A percentile compares a stretch with the other conserved stretches of the same genome.
These are phyloP conservation scores for Metarhizium anisopliae DNA, from an alignment of 2,329 filamentous ascomycete species.

Conservation along the genomic window DNA sequence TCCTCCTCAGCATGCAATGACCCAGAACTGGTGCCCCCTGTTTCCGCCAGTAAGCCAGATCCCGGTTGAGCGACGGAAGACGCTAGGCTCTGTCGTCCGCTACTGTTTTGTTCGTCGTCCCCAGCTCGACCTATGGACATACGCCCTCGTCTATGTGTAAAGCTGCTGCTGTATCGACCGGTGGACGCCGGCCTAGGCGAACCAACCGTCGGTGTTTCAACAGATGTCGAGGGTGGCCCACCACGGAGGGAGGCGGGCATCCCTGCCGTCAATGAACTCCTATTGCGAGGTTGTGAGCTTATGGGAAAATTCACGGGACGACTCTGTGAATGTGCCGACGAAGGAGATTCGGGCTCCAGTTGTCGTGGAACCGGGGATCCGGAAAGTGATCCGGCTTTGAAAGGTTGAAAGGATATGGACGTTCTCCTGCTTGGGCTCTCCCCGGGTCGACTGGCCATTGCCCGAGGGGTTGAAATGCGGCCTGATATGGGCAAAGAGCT, in stretches of 20 bases:
- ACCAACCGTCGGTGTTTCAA: slow-evolving; percentile 58
- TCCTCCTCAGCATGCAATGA: slow-evolving; percentile 72
- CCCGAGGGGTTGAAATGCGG: slow-evolving; percentile 19
- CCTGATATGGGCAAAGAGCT: slow-evolving; percentile 44
- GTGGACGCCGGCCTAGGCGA: slow-evolving; percentile 72
- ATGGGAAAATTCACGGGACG: slow-evolving; percentile 38
- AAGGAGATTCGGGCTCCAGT: slow-evolving; percentile 40
- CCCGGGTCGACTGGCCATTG: slow-evolving; percentile 28
- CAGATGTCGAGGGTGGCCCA: slow-evolving; percentile 50
- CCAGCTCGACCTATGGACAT: slow-evolving; percentile 61
- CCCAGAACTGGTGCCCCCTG: slow-evolving; percentile 56
- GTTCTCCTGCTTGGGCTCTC: slow-evolving; percentile 59
- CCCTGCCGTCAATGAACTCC: slow-evolving; percentile 64
- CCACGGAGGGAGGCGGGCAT: slow-evolving; percentile 67
- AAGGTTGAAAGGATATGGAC: slow-evolving; percentile 87
- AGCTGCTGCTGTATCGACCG: slow-evolving; percentile 89
- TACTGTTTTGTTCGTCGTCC: slow-evolving; percentile 70
- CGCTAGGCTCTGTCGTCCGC: slow-evolving; percentile 66
- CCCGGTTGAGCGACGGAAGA: slow-evolving; percentile 65
- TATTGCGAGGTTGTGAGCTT: slow-evolving; percentile 47
- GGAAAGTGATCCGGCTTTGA: slow-evolving; percentile 93
- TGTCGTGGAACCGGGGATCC: slow-evolving; percentile 61
- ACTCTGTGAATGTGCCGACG: slow-evolving; percentile 45
- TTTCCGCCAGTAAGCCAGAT: slow-evolving; percentile 69
- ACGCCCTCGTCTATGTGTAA: slow-evolving; percentile 73